phyloP scores from a whole-genome alignment of 129 eudicot species.

The Deinandra increscens region DNA sequence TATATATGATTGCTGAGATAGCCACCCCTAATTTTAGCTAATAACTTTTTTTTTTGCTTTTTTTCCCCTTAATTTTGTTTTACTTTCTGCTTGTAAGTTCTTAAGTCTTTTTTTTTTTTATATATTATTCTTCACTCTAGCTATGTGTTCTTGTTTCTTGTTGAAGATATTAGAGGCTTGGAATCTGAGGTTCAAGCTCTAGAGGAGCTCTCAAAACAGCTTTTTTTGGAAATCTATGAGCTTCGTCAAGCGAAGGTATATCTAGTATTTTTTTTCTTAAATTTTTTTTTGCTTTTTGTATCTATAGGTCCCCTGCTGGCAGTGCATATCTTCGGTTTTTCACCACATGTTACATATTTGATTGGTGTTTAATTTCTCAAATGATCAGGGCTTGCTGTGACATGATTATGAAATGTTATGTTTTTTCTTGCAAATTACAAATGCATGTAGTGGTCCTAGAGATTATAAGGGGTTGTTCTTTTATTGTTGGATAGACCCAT shows the following conservation, averaged over 20 bases:
- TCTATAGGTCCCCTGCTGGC: not conserved
- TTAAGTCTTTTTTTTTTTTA: not conserved
- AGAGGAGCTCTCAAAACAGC: constrained; percentile 96
- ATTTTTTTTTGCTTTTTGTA: constrained; percentile 6
- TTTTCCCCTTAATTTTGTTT: not conserved
- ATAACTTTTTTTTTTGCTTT: not conserved
- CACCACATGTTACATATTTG: not conserved
- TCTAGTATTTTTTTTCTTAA: too few relatives aligned
- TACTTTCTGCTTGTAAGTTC: not conserved
- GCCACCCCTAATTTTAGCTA: constrained; percentile 1
- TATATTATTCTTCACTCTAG: not conserved
- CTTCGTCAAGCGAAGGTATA: constrained; percentile 96
- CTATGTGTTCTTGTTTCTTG: constrained; percentile 19
- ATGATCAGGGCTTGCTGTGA: not conserved
- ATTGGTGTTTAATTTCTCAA: not conserved
- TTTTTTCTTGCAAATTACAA: constrained; percentile 3
- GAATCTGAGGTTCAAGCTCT: constrained; percentile 92
- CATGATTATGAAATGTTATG: constrained; percentile 6
- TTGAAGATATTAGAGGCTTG: constrained; percentile 77
- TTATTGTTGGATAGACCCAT: not conserved
- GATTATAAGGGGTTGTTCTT: too few relatives aligned
- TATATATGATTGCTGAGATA: too few relatives aligned
- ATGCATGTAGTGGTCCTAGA: not conserved
- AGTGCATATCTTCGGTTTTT: not conserved
- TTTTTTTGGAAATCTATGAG: constrained; percentile 91